Evolutionary conservation across 2,329 filamentous ascomycete species (phyloP).

Genomic region (Chaetothyriales sp.): DNA sequence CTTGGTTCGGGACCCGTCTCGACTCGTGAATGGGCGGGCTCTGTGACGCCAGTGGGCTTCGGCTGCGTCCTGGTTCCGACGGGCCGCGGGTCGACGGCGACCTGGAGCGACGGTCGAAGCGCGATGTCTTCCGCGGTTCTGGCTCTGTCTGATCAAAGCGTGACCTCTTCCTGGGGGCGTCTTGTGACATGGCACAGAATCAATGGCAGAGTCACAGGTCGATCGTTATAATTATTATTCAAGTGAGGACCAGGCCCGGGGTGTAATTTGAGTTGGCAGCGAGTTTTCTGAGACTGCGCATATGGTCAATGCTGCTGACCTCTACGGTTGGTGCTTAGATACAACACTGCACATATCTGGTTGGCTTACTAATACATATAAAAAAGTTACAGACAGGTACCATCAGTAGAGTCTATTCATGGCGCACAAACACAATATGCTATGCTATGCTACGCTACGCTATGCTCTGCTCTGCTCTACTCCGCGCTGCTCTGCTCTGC

Average conservation of each 20-base stretch:
- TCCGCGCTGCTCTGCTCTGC: not conserved
- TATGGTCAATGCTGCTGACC: not conserved
- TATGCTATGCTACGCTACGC: not conserved
- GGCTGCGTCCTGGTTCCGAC: constrained; percentile 56
- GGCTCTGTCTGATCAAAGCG: constrained; percentile 88
- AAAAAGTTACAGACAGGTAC: too few relatives aligned
- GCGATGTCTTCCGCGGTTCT: constrained; percentile 58
- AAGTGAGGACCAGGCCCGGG: not conserved
- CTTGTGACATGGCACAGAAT: constrained; percentile 12
- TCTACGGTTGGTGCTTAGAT: not conserved
- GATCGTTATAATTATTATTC: not conserved
- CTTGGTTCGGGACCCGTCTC: not conserved
- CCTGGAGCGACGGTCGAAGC: constrained; percentile 84
- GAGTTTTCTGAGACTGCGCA: not conserved
- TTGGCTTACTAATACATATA: too few relatives aligned
- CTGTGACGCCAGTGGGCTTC: constrained; percentile 47
- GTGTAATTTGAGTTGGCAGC: not conserved
- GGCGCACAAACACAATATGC: too few relatives aligned
- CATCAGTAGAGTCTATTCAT: too few relatives aligned
- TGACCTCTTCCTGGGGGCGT: constrained; percentile 50
- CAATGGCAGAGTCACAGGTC: not conserved
- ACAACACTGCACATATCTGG: not conserved
- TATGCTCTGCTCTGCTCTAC: not conserved
- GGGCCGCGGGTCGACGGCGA: constrained; percentile 52
- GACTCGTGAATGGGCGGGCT: constrained; percentile 27